A percentile compares a stretch with the other conserved stretches of the same genome.
Conservation (phyloP, 352 stramenopile species). For the Nothophytophthora sp. region DNA sequence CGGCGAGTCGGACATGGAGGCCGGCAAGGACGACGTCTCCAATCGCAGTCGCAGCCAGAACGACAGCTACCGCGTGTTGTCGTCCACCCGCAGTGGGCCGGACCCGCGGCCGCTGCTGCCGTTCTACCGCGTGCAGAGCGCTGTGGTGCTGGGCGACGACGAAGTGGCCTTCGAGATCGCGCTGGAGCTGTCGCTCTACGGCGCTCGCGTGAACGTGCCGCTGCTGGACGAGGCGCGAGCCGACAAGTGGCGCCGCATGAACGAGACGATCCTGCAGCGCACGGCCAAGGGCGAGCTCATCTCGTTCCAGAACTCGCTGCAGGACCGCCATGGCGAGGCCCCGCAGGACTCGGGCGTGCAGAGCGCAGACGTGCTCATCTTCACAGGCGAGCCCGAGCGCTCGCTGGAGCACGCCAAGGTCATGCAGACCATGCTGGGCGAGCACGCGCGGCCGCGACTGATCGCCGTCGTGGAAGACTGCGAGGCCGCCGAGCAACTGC, state of each 20-base stretch:
- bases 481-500: conserved; percentile 36
- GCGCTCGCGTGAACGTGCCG: conserved; percentile 56
- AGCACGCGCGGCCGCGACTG: conserved; percentile 39
- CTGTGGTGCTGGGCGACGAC: conserved; percentile 60
- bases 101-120: conserved; percentile 46
- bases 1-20: conserved; percentile 7
- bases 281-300: conserved; percentile 63
- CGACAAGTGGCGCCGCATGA: conserved; percentile 66
- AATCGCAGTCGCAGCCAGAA: conserved; percentile 12
- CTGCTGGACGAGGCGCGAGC: conserved; percentile 57
- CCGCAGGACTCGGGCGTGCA: conserved; percentile 30
- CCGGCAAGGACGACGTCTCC: conserved; percentile 6
- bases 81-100: conserved; percentile 22
- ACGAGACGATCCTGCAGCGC: conserved; percentile 53
- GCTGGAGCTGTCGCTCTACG: conserved; percentile 61
- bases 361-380: conserved; percentile 54
- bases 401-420: conserved; percentile 50
- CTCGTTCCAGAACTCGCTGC: conserved; percentile 62
- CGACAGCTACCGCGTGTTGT: conserved; percentile 12
- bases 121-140: conserved; percentile 46
- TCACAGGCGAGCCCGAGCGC: conserved; percentile 49
- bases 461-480: conserved; percentile 56
- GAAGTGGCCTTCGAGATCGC: conserved; percentile 63
- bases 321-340: conserved; percentile 25
- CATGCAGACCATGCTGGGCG: conserved; percentile 48